phyloP scores from a whole-genome alignment of 2,329 filamentous ascomycete species.

The Neofusicoccum parvum region DNA sequence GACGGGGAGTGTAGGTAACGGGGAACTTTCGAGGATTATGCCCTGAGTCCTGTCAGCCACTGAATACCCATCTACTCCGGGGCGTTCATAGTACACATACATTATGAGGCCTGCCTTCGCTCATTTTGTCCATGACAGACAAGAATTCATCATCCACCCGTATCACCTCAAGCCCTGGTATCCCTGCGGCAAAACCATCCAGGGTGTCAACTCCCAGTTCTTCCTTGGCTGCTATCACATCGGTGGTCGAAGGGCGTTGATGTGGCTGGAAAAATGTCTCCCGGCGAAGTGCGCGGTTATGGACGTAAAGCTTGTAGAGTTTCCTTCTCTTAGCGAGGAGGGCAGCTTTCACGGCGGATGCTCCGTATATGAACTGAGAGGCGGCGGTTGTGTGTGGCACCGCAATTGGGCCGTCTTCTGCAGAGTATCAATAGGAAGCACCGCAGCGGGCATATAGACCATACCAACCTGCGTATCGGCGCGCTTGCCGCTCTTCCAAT shows the following conservation, averaged over 20 bases:
- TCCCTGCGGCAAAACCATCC: constrained; percentile 19
- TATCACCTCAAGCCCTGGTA: constrained; percentile 46
- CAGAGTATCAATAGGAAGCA: neutral
- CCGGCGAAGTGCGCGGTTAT: constrained; percentile 26
- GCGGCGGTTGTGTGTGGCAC: constrained; percentile 76
- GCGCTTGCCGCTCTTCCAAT: neutral
- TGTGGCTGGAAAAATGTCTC: neutral
- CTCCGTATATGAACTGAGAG: constrained; percentile 89
- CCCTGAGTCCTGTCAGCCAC: constrained; percentile 49
- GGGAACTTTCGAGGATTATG: constrained; percentile 82
- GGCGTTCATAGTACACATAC: constrained; percentile 29
- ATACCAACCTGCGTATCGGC: neutral
- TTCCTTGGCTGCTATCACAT: neutral
- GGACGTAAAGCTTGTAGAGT: constrained; percentile 81
- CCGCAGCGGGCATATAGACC: neutral
- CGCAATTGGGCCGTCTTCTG: neutral
- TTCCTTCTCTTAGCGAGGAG: constrained; percentile 69
- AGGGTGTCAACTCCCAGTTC: constrained; percentile 19
- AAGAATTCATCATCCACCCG: constrained; percentile 64
- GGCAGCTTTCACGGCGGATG: constrained; percentile 77
- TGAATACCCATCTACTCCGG: neutral
- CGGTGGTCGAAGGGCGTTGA: neutral
- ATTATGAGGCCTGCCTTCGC: constrained; percentile 81
- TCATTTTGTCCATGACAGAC: constrained; percentile 79
- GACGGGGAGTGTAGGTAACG: constrained; percentile 58